phyloP scores from a whole-genome alignment of 306 rosid species.

The Begonia peltatifolia region DNA sequence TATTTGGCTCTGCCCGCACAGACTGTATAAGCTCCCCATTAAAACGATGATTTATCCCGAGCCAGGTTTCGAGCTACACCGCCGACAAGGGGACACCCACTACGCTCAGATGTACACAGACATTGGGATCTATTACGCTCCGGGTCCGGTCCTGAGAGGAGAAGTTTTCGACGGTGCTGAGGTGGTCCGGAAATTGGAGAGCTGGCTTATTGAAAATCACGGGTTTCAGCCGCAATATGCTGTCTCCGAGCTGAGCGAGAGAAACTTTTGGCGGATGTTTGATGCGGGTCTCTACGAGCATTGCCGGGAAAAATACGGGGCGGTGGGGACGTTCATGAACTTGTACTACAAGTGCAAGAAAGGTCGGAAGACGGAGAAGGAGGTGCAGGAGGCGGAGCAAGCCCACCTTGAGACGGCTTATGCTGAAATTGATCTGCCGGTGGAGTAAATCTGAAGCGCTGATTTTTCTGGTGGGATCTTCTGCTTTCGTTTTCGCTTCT shows the following conservation, averaged over 20 bases:
- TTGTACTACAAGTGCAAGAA: constrained; percentile 90
- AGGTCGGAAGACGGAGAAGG: constrained; percentile 96
- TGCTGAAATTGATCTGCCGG: constrained; percentile 60
- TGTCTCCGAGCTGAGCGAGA: constrained; percentile 84
- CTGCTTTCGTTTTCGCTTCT: too few species aligned
- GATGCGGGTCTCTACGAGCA: constrained; percentile 69
- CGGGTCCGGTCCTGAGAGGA: constrained; percentile 88
- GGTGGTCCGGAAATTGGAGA: constrained; percentile 71
- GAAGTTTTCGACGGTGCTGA: constrained; percentile 78
- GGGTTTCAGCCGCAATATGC: constrained; percentile 92
- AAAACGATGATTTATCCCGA: constrained; percentile 82
- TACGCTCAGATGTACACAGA: constrained; percentile 90
- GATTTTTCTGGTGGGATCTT: background rate
- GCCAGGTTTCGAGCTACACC: constrained; percentile 82
- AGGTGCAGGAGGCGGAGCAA: constrained; percentile 90
- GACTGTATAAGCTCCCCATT: constrained; percentile 54
- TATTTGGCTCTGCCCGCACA: constrained; percentile 93
- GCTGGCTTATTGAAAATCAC: constrained; percentile 82
- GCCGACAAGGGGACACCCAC: constrained; percentile 80
- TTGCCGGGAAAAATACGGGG: constrained; percentile 69
- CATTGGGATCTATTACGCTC: constrained; percentile 85
- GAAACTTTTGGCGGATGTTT: constrained; percentile 91
- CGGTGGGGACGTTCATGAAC: constrained; percentile 89
- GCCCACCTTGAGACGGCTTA: constrained; percentile 71
- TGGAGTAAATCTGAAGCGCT: background rate